A percentile compares a stretch with the other conserved stretches of the same genome.
These are phyloP conservation scores for Symbiodinium pilosum DNA, from an alignment of 73 alveolate species.

Conservation along the genomic window DNA sequence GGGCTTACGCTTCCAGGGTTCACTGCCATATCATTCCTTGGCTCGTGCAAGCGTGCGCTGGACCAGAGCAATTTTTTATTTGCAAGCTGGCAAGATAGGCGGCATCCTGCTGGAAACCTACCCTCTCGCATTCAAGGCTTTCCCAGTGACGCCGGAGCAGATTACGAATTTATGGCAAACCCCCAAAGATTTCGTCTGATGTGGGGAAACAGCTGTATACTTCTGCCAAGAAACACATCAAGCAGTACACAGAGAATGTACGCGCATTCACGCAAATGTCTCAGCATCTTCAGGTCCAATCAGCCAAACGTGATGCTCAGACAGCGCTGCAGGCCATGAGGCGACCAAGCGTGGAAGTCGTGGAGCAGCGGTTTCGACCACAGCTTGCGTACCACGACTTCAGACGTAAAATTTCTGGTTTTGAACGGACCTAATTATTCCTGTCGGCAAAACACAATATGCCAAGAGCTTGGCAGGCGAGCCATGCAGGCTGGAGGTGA, in stretches of 20 bases:
- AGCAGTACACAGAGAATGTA: constrained; percentile 9
- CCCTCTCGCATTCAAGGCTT: background rate
- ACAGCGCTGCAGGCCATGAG: background rate
- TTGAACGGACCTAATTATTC: background rate
- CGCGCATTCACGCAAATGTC: background rate
- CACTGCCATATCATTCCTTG: background rate
- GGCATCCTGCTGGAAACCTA: background rate
- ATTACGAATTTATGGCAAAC: background rate
- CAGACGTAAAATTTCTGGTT: background rate
- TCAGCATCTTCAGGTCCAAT: background rate
- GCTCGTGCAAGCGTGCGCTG: background rate
- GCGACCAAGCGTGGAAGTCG: background rate
- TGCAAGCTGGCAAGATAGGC: constrained; percentile 12
- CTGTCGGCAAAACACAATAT: background rate
- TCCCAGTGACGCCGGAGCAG: background rate
- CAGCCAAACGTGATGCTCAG: background rate
- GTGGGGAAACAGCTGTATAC: background rate
- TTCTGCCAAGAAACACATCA: background rate
- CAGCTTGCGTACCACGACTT: background rate
- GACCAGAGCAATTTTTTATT: background rate
- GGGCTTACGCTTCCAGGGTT: background rate
- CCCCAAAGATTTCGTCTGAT: background rate
- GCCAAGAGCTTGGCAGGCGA: background rate
- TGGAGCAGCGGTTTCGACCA: background rate
- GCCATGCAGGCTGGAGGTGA: background rate